These are phyloP conservation scores for Hanseniaspora valbyensis DNA, from an alignment of 805 yeast species.

Conservation along the genomic window DNA sequence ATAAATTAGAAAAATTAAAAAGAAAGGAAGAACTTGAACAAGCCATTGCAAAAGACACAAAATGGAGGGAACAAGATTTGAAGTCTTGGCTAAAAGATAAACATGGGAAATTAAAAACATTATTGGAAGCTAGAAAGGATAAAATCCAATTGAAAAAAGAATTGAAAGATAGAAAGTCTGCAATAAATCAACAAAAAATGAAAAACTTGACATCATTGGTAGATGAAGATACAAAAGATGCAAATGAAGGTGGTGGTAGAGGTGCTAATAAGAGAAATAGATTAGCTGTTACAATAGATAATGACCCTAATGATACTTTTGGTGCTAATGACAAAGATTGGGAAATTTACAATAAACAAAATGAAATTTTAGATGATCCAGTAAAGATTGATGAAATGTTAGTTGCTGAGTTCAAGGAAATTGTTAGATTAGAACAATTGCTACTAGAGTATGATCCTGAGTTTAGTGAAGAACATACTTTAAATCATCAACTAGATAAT, in stretches of 20 bases:
- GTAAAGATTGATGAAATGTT: constrained; percentile 60
- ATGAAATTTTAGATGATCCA: constrained; percentile 58
- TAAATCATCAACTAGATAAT: constrained; percentile 60
- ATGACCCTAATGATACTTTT: constrained; percentile 86
- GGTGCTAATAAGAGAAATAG: constrained; percentile 37
- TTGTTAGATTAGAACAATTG: constrained; percentile 58
- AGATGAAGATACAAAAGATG: constrained; percentile 41
- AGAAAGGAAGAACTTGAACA: constrained; percentile 52
- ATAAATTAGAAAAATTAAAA: constrained; percentile 63
- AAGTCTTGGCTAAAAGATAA: constrained; percentile 70
- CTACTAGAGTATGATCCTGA: constrained; percentile 73
- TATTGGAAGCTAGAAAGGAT: constrained; percentile 57
- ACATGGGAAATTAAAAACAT: constrained; percentile 44
- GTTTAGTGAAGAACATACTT: constrained; percentile 75
- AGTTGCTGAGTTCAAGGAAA: constrained; percentile 56
- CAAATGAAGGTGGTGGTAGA: constrained; percentile 21
- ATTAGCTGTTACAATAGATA: constrained; percentile 60
- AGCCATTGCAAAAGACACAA: constrained; percentile 52
- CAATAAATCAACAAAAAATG: constrained; percentile 88
- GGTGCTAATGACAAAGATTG: constrained; percentile 95
- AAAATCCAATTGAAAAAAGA: constrained; percentile 62
- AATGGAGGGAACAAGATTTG: constrained; percentile 67
- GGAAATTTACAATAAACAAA: constrained; percentile 56
- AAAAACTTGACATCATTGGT: constrained; percentile 81
- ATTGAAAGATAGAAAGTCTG: constrained; percentile 76